Evolutionary conservation across 208 protist species (phyloP).

Genomic region (Tritrichomonas musculus): DNA sequence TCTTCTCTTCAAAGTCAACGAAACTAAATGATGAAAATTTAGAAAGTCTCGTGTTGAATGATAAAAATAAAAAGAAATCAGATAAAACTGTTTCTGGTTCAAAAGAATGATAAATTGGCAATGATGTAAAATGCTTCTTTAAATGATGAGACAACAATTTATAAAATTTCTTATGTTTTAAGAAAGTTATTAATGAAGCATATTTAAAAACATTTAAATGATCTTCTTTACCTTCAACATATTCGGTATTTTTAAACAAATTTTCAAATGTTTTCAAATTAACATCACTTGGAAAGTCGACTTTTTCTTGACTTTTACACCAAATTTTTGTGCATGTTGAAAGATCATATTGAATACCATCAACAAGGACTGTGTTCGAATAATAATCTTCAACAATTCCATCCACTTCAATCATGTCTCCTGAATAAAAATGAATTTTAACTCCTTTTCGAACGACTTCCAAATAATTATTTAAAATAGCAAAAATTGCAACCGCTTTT

Average conservation of each 20-base stretch:
- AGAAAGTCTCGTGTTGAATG: neutral
- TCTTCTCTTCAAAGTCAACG: no score
- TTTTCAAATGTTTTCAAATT: neutral
- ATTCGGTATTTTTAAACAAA: neutral
- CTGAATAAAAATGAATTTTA: neutral
- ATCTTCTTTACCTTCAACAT: neutral
- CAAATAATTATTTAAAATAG: neutral
- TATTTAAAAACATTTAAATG: slow-evolving; percentile 3
- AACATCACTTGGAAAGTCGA: neutral
- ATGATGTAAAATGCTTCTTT: neutral
- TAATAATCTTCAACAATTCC: neutral
- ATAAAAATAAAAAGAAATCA: neutral
- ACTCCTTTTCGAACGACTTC: neutral
- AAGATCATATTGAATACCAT: neutral
- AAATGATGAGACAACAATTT: neutral
- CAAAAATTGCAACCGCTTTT: neutral
- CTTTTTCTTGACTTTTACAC: neutral
- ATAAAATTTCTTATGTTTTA: neutral
- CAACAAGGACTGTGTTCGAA: neutral
- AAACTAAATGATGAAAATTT: no score
- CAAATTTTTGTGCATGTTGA: neutral
- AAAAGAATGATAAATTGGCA: neutral
- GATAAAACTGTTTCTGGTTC: neutral
- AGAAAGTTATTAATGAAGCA: neutral
- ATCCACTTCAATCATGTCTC: neutral